Evolutionary conservation across 2,329 filamentous ascomycete genomes (phyloP).

Genomic region (Aspergillus eucalypticola): DNA sequence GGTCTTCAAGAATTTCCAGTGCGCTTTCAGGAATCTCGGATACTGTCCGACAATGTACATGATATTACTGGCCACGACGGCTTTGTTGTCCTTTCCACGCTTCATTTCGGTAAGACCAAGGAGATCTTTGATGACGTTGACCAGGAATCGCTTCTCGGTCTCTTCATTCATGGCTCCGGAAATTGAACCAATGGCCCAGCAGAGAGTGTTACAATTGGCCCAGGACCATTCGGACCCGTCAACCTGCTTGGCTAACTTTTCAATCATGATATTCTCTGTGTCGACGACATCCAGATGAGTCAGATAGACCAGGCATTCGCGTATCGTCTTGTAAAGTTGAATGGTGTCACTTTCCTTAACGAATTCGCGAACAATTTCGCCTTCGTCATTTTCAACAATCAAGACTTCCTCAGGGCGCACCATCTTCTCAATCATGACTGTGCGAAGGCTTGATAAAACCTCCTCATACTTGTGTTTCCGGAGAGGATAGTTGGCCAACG

Average conservation of each 20-base stretch:
- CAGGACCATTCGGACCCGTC: conserved; percentile 97
- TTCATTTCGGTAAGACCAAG: conserved; percentile 98
- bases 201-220: conserved; percentile 99
- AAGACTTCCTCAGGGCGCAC: conserved; percentile 95
- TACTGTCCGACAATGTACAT: conserved; percentile 99
- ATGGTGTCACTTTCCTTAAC: conserved; percentile 99
- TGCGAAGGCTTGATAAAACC: conserved; percentile 86
- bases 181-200: conserved; percentile 98
- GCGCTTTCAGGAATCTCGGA: conserved; percentile 94
- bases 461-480: conserved; percentile 98
- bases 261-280: conserved; percentile 98
- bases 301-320: conserved; percentile 94
- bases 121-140: conserved; percentile 98
- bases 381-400: conserved; percentile 99
- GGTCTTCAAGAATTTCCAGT: conserved; percentile 99
- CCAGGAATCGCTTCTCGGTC: conserved; percentile 96
- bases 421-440: conserved; percentile 99
- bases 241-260: conserved; percentile 93
- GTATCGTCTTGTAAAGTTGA: conserved; percentile 97
- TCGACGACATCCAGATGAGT: conserved; percentile 97
- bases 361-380: conserved; percentile 97
- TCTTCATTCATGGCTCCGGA: conserved; percentile 99
- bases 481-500: conserved; percentile 87
- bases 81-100: conserved; percentile 98
- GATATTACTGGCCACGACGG: conserved; percentile 97